Conservation (phyloP, 2,329 filamentous ascomycete species). For the Fusarium penzigii region DNA sequence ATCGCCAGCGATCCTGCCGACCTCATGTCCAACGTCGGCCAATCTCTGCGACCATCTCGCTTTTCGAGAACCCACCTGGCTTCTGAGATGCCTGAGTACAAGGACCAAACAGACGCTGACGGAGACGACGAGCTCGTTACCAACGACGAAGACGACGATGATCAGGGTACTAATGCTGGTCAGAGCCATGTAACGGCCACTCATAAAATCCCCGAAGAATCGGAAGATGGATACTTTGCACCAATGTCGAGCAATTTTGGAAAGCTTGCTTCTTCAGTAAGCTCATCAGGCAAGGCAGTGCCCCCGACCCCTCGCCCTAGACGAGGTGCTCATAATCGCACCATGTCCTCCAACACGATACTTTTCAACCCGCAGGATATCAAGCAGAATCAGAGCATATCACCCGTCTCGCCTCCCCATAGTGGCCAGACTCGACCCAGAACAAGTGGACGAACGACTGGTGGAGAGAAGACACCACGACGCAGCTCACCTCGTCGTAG, state of each 20-base stretch:
- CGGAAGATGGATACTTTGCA: slow-evolving; percentile 57
- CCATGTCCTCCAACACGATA: slow-evolving; percentile 79
- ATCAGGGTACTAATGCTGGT: slow-evolving; percentile 47
- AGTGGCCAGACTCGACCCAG: slow-evolving; percentile 36
- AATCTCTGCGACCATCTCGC: slow-evolving; percentile 24
- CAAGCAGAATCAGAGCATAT: slow-evolving; percentile 39
- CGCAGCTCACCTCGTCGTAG: slow-evolving; percentile 50
- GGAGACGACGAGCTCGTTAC: slow-evolving; percentile 89
- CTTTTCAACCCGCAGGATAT: slow-evolving; percentile 71
- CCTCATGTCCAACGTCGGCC: slow-evolving; percentile 55
- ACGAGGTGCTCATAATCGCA: slow-evolving; percentile 64
- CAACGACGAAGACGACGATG: slow-evolving; percentile 71
- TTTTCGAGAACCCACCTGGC: slow-evolving; percentile 43
- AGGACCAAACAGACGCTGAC: slow-evolving; percentile 76
- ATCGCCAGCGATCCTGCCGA: slow-evolving; percentile 66
- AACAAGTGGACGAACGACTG: slow-evolving; percentile 35
- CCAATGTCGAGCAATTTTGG: slow-evolving; percentile 46
- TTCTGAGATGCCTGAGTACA: slow-evolving; percentile 40
- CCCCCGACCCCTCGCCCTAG: slow-evolving; percentile 37
- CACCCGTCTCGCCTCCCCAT: slow-evolving; percentile 45
- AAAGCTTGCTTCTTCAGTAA: slow-evolving; percentile 37
- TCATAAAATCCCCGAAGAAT: slow-evolving; percentile 33
- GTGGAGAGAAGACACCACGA: slow-evolving; percentile 41
- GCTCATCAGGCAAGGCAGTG: slow-evolving; percentile 31
- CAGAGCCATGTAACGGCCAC: slow-evolving; percentile 33